These are phyloP conservation scores for Uncinocarpus reesii DNA, from an alignment of 2,329 filamentous ascomycete genomes.

Conservation along the genomic window DNA sequence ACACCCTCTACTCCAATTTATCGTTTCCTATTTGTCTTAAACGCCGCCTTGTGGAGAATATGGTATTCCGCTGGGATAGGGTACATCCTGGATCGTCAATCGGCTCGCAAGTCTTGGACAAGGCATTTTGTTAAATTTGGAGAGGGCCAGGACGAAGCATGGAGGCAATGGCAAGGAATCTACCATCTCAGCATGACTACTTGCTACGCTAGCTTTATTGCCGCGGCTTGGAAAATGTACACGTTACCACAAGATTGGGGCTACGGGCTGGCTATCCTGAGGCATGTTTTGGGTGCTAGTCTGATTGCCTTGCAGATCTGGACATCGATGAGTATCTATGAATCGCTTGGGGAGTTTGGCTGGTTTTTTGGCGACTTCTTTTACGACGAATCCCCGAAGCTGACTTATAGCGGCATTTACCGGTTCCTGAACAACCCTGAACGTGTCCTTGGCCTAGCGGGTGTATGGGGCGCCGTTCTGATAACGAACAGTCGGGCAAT, in stretches of 20 bases:
- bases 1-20: slow-evolving; percentile 68
- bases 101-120: slow-evolving; percentile 86
- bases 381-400: slow-evolving; percentile 75
- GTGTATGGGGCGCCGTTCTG: slow-evolving; percentile 88
- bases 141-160: slow-evolving; percentile 80
- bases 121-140: slow-evolving; percentile 96
- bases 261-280: slow-evolving; percentile 72
- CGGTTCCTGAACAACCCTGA: slow-evolving; percentile 97
- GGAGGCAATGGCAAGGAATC: slow-evolving; percentile 94
- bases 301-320: slow-evolving; percentile 81
- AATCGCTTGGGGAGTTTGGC: slow-evolving; percentile 91
- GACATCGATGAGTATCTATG: slow-evolving; percentile 88
- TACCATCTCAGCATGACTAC: slow-evolving; percentile 88
- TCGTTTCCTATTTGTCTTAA: slow-evolving; percentile 68
- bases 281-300: slow-evolving; percentile 72
- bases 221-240: slow-evolving; percentile 96
- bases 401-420: slow-evolving; percentile 96
- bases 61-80: slow-evolving; percentile 90
- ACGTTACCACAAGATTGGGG: slow-evolving; percentile 74
- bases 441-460: slow-evolving; percentile 81
- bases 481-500: slow-evolving; percentile 85
- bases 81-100: slow-evolving; percentile 73
- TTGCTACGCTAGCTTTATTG: slow-evolving; percentile 79
- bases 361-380: slow-evolving; percentile 99
- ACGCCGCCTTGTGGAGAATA: slow-evolving; percentile 72